Conservation (phyloP, 2,329 filamentous ascomycete genomes). For the Diaporthe destruens region DNA sequence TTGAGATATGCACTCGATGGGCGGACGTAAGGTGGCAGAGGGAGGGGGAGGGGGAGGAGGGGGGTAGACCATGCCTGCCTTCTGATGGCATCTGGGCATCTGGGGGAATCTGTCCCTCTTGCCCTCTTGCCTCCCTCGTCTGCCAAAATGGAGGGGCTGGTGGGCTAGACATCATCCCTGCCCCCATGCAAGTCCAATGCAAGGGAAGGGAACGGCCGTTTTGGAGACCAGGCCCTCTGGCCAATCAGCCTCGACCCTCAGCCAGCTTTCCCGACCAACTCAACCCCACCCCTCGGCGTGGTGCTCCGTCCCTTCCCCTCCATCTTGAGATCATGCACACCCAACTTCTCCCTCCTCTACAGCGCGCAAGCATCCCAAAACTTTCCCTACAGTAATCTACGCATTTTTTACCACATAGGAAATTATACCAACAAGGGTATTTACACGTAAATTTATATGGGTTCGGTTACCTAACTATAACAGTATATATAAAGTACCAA, state of each 20-base stretch:
- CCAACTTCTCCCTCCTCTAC: too few species aligned
- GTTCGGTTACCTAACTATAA: too few species aligned
- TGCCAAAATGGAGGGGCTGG: slow-evolving; percentile 37
- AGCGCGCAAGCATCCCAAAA: too few species aligned
- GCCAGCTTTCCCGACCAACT: background rate
- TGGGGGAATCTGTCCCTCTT: background rate
- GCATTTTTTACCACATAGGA: too few species aligned
- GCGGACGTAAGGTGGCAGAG: background rate
- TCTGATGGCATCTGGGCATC: background rate
- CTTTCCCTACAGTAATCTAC: too few species aligned
- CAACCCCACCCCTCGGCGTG: background rate
- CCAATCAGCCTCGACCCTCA: slow-evolving; percentile 27
- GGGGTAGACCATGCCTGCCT: background rate
- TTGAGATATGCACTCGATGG: slow-evolving; percentile 9
- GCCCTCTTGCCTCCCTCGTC: too few species aligned
- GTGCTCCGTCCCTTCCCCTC: slow-evolving; percentile 8
- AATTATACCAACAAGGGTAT: too few species aligned
- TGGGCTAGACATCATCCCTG: slow-evolving; percentile 19
- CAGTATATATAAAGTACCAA: too few species aligned
- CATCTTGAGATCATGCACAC: background rate
- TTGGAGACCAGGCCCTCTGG: background rate
- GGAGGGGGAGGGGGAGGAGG: too few species aligned
- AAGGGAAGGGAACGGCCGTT: slow-evolving; percentile 33
- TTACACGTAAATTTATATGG: too few species aligned
- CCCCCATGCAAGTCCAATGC: slow-evolving; percentile 27